These are phyloP conservation scores for Melocanna baccifera DNA, from an alignment of 176 grass and related monocot genomes.

Conservation along the genomic window DNA sequence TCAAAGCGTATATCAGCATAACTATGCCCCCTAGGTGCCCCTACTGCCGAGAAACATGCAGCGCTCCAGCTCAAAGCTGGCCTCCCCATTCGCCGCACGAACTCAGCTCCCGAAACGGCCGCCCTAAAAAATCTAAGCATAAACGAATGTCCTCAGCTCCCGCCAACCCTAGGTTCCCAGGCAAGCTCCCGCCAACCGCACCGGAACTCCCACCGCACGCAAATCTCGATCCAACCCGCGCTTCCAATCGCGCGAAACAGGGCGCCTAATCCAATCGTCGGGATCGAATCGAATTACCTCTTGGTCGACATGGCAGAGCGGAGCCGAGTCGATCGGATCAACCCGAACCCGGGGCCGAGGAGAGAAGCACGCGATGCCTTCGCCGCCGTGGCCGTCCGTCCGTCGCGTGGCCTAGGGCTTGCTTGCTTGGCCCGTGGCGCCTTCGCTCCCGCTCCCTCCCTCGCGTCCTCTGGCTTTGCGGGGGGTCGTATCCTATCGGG, in stretches of 20 bases:
- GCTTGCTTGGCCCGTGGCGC: constrained; percentile 9
- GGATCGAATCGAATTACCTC: constrained; percentile 24
- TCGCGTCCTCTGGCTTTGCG: neutral
- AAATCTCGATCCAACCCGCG: neutral
- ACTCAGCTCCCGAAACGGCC: neutral
- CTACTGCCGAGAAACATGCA: neutral
- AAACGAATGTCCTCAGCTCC: neutral
- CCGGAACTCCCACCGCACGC: neutral
- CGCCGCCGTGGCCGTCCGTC: neutral
- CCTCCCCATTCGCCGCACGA: neutral
- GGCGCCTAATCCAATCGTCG: neutral
- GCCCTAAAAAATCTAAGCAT: neutral
- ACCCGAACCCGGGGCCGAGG: neutral
- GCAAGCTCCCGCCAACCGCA: neutral
- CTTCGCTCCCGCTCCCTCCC: neutral
- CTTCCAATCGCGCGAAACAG: neutral
- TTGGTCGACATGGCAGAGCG: constrained; percentile 37
- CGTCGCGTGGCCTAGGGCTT: neutral
- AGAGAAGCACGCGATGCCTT: neutral
- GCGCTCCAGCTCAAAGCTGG: neutral
- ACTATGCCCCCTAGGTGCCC: neutral
- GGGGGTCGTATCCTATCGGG: neutral
- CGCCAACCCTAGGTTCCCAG: neutral
- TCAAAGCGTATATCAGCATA: neutral
- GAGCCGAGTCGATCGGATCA: neutral